Percentiles rank a stretch among this genome's conserved stretches.
Evolutionary conservation across 352 stramenopile genomes (phyloP).

Genomic region (Thalassiosira delicatula): DNA sequence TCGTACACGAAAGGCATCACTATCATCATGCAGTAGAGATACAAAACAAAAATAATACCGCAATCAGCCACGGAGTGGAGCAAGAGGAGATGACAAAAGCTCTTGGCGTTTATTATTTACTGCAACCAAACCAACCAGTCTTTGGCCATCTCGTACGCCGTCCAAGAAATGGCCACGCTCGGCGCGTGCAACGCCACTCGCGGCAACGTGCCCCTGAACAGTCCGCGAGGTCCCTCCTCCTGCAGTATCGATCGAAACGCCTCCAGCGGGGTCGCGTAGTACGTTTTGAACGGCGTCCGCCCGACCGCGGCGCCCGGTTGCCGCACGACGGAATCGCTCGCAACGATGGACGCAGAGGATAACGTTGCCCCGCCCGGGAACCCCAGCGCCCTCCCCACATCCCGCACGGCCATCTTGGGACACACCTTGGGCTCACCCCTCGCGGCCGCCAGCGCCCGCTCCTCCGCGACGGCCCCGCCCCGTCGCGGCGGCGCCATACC

Average conservation of each 20-base stretch:
- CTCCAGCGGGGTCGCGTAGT: constrained; percentile 65
- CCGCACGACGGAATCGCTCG: neutral
- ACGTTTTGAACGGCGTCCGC: constrained; percentile 44
- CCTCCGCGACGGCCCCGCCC: constrained; percentile 37
- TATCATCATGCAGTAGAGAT: too few relatives aligned
- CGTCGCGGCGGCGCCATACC: constrained; percentile 34
- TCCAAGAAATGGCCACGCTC: constrained; percentile 98
- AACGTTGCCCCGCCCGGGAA: constrained; percentile 23
- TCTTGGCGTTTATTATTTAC: too few relatives aligned
- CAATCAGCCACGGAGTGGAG: too few relatives aligned
- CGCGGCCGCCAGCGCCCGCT: constrained; percentile 46
- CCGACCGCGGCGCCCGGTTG: neutral
- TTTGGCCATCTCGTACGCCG: constrained; percentile 96
- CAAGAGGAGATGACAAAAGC: too few relatives aligned
- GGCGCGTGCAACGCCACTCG: constrained; percentile 95
- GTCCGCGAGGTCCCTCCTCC: constrained; percentile 91
- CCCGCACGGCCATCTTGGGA: constrained; percentile 52
- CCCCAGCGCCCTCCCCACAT: constrained; percentile 31
- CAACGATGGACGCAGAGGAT: constrained; percentile 10
- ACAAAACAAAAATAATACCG: too few relatives aligned
- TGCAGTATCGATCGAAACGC: constrained; percentile 87
- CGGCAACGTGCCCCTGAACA: constrained; percentile 93
- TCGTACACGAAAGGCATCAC: too few relatives aligned
- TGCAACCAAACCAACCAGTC: constrained; percentile 72
- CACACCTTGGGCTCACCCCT: constrained; percentile 47